A percentile compares a stretch with the other conserved stretches of the same genome.
phyloP scores from a whole-genome alignment of 2,329 filamentous ascomycete species.

The Stachybotrys chartarum region DNA sequence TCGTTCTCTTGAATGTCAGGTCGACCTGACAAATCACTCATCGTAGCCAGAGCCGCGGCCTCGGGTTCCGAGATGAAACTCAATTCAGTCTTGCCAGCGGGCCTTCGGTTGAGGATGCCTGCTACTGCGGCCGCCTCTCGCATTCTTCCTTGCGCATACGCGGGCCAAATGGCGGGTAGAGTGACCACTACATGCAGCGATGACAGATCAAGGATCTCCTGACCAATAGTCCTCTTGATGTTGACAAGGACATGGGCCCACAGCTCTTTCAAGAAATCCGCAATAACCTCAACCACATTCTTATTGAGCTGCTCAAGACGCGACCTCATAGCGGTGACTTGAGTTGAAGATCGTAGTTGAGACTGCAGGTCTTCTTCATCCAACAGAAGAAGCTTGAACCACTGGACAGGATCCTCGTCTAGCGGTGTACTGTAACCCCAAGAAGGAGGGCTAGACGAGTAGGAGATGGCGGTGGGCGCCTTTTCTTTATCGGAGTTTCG shows the following conservation, averaged over 20 bases:
- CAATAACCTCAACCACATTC: conserved; percentile 19
- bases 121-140: conserved; percentile 21
- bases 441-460: not conserved
- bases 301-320: conserved; percentile 6
- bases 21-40: conserved; percentile 18
- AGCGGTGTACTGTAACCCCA: conserved; percentile 26
- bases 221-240: conserved; percentile 18
- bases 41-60: conserved; percentile 31
- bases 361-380: conserved; percentile 19
- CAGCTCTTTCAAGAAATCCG: conserved; percentile 21
- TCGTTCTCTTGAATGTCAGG: conserved; percentile 8
- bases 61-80: conserved; percentile 35
- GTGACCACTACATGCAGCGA: conserved; percentile 32
- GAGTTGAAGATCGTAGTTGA: conserved; percentile 10
- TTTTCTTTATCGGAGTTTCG: conserved; percentile 23
- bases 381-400: conserved; percentile 35
- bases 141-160: conserved; percentile 30
- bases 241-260: conserved; percentile 21
- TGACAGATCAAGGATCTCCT: conserved; percentile 10
- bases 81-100: conserved; percentile 20
- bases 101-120: conserved; percentile 23
- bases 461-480: conserved; percentile 18
- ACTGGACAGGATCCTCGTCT: conserved; percentile 17
- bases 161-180: conserved; percentile 38
- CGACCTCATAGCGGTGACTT: conserved; percentile 9